Base-by-base conservation (phyloP, 2,329 filamentous ascomycete species). In the Huntiella moniliformis region DNA sequence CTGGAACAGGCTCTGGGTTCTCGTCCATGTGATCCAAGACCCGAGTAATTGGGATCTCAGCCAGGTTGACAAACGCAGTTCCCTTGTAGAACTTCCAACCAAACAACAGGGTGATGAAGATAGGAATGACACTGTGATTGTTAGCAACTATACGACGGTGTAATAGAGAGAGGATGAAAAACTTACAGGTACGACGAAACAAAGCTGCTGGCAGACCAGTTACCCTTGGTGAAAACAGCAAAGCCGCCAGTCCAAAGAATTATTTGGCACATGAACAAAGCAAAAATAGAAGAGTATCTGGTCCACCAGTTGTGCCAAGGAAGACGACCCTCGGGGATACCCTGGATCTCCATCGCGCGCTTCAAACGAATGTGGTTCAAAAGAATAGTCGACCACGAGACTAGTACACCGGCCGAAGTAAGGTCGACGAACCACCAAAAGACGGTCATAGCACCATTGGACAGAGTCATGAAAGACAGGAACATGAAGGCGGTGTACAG, bases 221-320 rank as follows among this genome's bases (percentile, higher is more conserved):
- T 68, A 2, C 74, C 74, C 33, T 59, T 60, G 1, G 72, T 74
- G 49, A 79, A 79, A 3, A 74, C 71, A 2, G 63, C 55, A 52
- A 85, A 85, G 1, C 80, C 80, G 34, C 74, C 73, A 3, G 81
- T 85, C 36, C 85, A 64, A 3, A 86, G 61, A 50, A 84, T 77
- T 36, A 80, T 58, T 22, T 76, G 62, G 54, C 68, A 73, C 64
- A 77, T 71, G 50, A 65, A 56, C 4, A 87, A 63, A 0, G 73
- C 71, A 6, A 63, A 59, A 52, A 68, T 77, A 0, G 81, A 81
- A 10, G 67, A 71, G 13, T 5, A 22, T 52, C 75, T 77, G 4
- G 75, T 78, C 67, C 74, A 78, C 12, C 61, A 65, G 52, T 77
- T 77, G 55, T 73, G 63, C 76, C 76, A 80, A 0, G 76, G 77